Base-by-base conservation (phyloP, 306 rosid species). In the Ormosia emarginata region DNA sequence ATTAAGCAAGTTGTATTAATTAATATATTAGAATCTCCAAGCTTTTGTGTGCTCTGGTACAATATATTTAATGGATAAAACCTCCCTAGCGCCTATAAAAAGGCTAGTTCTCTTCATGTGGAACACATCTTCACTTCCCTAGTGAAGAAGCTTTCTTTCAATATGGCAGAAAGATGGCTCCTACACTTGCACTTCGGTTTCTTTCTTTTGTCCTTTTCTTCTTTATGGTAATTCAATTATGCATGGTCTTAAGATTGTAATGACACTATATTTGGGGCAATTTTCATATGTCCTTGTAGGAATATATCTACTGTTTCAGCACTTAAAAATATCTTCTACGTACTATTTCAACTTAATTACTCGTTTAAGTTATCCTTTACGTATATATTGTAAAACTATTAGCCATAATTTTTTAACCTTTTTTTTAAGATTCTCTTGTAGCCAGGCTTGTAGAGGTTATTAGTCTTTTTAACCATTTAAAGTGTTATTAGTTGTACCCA, bases 171-270 rank as follows among this genome's bases (percentile, higher is more conserved):
- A 76, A 76, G 12, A 85, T 85, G 88, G 56, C 81, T 66, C 36
- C 70, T 17, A 63, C 43, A 65, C 34, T 52, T 47, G 63, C 82
- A 39, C 66, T 75, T 30, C 63, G 55, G 8, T 47, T 74, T 58
- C 81, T 85, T 59, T 24, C 59, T 37, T 41, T 34, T 39, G 6
- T 73, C 64, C 73, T 85, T 65, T 17, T 84, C 32, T 39, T 78
- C 37, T 73, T 77, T 11, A 57, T 72, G 85, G 88, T 85, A 85
- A 81, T 47, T 71, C 73, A 71, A 49, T 71, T 80, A 39, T 29
- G 14, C 34, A 13, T 14, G 30, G 30, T 75, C 44, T 43, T 75
- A 30, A n/a, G 17, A 59, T 61, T 43, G 44, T 32, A 41, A 14
- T 15, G 5, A 52, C 14, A 14, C 39, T 34, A 6, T 13, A 70